Evolutionary conservation across 2,329 filamentous ascomycete species (phyloP).

Genomic region (Rhexocercosporidium sp.): DNA sequence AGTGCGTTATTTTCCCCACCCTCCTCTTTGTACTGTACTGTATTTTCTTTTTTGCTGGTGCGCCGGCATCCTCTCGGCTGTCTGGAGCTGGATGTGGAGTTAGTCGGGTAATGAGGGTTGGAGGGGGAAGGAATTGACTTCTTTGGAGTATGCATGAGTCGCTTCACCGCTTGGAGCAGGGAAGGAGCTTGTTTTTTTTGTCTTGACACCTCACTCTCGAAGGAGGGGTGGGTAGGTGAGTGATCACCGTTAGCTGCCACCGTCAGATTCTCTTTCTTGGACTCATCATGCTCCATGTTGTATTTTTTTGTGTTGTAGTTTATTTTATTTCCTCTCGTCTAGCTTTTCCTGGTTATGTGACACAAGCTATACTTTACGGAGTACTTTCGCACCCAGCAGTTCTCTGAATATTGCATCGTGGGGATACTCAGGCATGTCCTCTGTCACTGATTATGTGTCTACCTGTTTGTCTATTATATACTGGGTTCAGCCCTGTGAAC

Average conservation of each 20-base stretch:
- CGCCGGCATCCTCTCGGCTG: not conserved
- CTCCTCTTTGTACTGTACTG: not conserved
- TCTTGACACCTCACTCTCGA: no score
- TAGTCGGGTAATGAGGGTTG: not conserved
- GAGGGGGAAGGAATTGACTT: not conserved
- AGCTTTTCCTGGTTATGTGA: no score
- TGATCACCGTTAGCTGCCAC: not conserved
- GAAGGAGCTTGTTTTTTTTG: not conserved
- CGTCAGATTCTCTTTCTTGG: no score
- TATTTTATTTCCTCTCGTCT: no score
- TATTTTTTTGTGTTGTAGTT: no score
- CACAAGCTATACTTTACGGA: no score
- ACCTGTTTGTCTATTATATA: not conserved
- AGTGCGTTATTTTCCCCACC: not conserved
- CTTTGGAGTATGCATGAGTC: not conserved
- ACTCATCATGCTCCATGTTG: no score
- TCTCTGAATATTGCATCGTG: no score
- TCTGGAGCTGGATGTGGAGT: no score
- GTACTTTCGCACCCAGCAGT: no score
- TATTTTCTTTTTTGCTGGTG: not conserved
- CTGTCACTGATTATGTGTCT: not conserved
- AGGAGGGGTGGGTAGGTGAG: not conserved
- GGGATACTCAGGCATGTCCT: no score
- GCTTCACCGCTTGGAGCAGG: slow-evolving; percentile 8
- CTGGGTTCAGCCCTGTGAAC: no score